Base-by-base conservation (phyloP, 805 yeast species). In the Hanseniaspora nectarophila region DNA sequence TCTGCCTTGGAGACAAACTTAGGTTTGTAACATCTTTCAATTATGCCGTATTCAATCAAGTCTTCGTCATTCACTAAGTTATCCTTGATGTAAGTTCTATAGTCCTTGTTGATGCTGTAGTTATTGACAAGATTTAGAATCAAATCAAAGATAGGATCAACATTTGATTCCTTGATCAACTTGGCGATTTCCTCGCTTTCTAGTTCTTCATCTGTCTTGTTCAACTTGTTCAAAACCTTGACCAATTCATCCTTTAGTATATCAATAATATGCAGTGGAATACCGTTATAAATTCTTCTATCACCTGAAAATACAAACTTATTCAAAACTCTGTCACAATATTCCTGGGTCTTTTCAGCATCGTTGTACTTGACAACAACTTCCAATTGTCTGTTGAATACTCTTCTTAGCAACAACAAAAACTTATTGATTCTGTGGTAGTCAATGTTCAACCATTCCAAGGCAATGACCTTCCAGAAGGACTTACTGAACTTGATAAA, bases 371-470 rank as follows among this genome's bases (percentile, higher is more conserved):
- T 48, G 8, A 48, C 26, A 34, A 89, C 68, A 58, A 80, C 75
- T 57, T 70, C 72, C 58, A 92, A 71, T 58, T 76, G 78, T 60
- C 78, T 82, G 56, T 78, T 76, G 24, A 86, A 66, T 7, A 80
- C 83, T 61, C 88, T 74, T 72, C 98, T 80, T 56, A 89, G 75
- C 58, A 92, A 70, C 67, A 89, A 67, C 59, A 85, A 78, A 67
- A 75, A 92, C 68, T 92, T 92, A 67, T 92, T 96, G 51, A 89
- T 64, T 69, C 98, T 79, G 77, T 72, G 73, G 54, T 83, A 82
- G 67, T 90, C 97, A 51, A 92, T 75, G 7, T 73, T 71, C 49
- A 78, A 73, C 97, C 97, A 92, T 66, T 92, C 95, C 54, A 79
- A 73, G 55, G 75, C 70, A 60, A 88, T 76, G 16, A 90, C 76